Percentiles rank a stretch among this genome's conserved stretches.
Conservation (phyloP, 2,329 filamentous ascomycete species). For the Chalara sp. region DNA sequence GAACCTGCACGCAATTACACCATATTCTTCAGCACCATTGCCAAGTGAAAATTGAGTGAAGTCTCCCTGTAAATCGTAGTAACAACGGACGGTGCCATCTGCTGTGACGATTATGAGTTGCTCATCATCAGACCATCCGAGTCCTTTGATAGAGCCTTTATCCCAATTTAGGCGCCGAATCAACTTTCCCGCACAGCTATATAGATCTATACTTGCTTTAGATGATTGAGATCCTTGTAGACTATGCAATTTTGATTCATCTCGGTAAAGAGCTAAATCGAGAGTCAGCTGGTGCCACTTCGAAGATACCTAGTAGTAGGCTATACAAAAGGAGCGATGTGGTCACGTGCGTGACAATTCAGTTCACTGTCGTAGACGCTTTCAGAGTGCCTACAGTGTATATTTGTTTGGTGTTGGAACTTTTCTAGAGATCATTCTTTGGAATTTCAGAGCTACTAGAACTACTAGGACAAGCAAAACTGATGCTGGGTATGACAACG, state of each 20-base stretch:
- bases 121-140: slow-evolving; percentile 97
- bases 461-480: too few relatives aligned
- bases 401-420: too few relatives aligned
- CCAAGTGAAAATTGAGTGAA: slow-evolving; percentile 93
- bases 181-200: slow-evolving; percentile 85
- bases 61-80: slow-evolving; percentile 85
- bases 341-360: too few relatives aligned
- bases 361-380: too few relatives aligned
- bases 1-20: slow-evolving; percentile 72
- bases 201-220: slow-evolving; percentile 87
- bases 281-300: not conserved
- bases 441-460: too few relatives aligned
- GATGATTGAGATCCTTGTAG: slow-evolving; percentile 65
- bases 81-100: slow-evolving; percentile 83
- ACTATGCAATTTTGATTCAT: slow-evolving; percentile 76
- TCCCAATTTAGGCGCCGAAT: slow-evolving; percentile 88
- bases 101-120: slow-evolving; percentile 80
- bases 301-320: slow-evolving; percentile 18
- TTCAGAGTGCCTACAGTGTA: too few relatives aligned
- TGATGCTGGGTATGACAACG: too few relatives aligned
- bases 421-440: too few relatives aligned
- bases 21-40: slow-evolving; percentile 79
- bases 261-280: slow-evolving; percentile 70
- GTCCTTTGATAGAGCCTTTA: slow-evolving; percentile 74
- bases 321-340: not conserved